Conservation (phyloP, 1,139 yeast species). For the Yamadazyma dushanensis region DNA sequence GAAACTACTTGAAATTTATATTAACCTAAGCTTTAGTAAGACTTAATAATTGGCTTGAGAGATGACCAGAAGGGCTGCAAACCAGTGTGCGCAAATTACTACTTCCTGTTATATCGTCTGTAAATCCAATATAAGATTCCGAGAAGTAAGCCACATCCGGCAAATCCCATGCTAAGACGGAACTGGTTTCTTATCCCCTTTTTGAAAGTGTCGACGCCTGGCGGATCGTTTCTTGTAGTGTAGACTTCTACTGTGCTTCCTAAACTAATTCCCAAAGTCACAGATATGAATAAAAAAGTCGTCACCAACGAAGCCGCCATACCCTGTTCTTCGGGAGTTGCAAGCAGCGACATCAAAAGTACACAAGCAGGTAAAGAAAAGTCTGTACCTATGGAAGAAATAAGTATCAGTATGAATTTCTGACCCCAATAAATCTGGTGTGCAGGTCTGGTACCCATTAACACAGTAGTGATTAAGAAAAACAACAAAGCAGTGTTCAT, state of each 20-base stretch:
- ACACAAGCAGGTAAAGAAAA: background rate
- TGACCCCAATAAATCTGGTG: constrained; percentile 8
- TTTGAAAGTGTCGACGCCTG: constrained; percentile 23
- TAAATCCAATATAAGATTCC: background rate
- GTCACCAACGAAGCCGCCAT: constrained; percentile 1
- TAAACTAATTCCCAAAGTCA: background rate
- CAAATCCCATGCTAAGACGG: constrained; percentile 15
- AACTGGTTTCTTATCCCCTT: constrained; percentile 45
- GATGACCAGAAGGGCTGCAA: too few relatives aligned
- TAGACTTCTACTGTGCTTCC: constrained; percentile 21
- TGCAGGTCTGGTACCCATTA: constrained; percentile 1
- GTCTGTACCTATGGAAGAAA: background rate
- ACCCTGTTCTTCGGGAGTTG: background rate
- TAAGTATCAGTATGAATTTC: background rate
- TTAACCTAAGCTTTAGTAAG: too few relatives aligned
- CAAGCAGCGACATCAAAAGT: background rate
- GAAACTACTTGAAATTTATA: too few relatives aligned
- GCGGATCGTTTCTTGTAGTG: constrained; percentile 27
- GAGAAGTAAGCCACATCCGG: background rate
- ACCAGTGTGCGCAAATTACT: too few relatives aligned
- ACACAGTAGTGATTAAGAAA: background rate
- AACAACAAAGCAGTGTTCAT: background rate
- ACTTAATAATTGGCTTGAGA: too few relatives aligned
- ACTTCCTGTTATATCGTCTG: too few relatives aligned
- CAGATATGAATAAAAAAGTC: background rate